Evolutionary conservation across 306 rosid species (phyloP).

Genomic region (Vicia faba): DNA sequence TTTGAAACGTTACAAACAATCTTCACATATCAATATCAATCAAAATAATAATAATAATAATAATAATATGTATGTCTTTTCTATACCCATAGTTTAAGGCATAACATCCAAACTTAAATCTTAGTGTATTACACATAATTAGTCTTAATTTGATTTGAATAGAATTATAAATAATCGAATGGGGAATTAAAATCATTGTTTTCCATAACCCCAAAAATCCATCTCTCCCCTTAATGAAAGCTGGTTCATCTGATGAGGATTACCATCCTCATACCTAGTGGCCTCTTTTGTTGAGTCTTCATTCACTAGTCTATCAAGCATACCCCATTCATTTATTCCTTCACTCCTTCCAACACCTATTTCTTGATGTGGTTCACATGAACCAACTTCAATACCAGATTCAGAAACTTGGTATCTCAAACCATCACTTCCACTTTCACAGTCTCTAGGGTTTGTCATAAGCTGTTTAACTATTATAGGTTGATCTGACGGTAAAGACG

Average conservation of each 20-base stretch:
- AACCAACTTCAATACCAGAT: constrained; percentile 51
- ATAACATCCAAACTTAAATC: constrained; percentile 13
- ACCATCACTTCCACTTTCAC: constrained; percentile 67
- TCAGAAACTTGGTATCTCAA: constrained; percentile 61
- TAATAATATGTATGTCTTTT: not conserved
- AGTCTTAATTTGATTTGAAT: constrained; percentile 5
- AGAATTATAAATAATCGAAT: constrained; percentile 3
- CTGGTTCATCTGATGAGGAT: constrained; percentile 58
- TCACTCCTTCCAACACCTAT: constrained; percentile 43
- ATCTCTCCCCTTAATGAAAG: constrained; percentile 78
- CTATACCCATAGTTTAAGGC: constrained; percentile 8
- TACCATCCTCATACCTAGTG: constrained; percentile 52
- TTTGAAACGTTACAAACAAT: constrained; percentile 30
- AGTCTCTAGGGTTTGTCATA: constrained; percentile 68
- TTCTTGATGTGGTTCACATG: constrained; percentile 49
- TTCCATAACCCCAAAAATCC: constrained; percentile 87
- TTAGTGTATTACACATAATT: not conserved
- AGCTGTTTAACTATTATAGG: constrained; percentile 62
- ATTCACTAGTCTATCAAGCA: constrained; percentile 76
- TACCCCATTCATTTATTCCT: constrained; percentile 73
- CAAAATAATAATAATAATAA: constrained; percentile 7
- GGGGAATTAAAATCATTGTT: constrained; percentile 35
- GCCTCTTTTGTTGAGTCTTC: constrained; percentile 60
- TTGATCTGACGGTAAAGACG: constrained; percentile 40
- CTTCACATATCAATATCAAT: constrained; percentile 25